Conservation (phyloP, 805 yeast species). For the Yarrowia alimentaria region DNA sequence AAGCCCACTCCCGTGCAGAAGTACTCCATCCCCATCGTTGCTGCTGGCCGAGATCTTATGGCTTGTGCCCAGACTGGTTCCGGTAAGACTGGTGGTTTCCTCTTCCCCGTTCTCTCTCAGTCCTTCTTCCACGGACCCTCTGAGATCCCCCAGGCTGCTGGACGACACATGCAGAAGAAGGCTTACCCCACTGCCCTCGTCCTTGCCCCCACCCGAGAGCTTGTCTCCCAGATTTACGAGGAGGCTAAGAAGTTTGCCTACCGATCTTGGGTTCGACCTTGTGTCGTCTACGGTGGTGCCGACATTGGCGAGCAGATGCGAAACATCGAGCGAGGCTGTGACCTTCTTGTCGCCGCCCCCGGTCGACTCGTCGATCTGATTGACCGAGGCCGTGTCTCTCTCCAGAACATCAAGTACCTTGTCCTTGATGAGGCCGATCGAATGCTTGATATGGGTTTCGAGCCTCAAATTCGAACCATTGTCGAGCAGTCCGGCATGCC, state of each 20-base stretch:
- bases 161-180: conserved; percentile 50
- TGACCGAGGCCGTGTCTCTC: conserved; percentile 91
- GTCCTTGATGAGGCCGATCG: conserved; percentile 99
- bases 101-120: conserved; percentile 94
- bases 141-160: conserved; percentile 46
- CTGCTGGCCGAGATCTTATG: conserved; percentile 87
- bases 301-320: conserved; percentile 85
- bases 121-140: conserved; percentile 88
- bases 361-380: conserved; percentile 96
- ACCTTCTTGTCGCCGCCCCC: conserved; percentile 95
- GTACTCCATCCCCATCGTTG: conserved; percentile 89
- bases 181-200: conserved; percentile 93
- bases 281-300: conserved; percentile 98
- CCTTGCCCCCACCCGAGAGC: conserved; percentile 98
- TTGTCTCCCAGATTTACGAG: conserved; percentile 93
- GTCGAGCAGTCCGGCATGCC: conserved; percentile 99
- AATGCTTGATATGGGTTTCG: conserved; percentile 99
- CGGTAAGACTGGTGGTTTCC: conserved; percentile 99
- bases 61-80: conserved; percentile 99
- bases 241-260: conserved; percentile 94
- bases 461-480: conserved; percentile 97
- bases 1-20: conserved; percentile 97
- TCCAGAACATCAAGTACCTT: conserved; percentile 84
- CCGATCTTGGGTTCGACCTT: conserved; percentile 97
- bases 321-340: conserved; percentile 91